phyloP scores from a whole-genome alignment of 306 rosid genomes.

The Canavalia ensiformis region DNA sequence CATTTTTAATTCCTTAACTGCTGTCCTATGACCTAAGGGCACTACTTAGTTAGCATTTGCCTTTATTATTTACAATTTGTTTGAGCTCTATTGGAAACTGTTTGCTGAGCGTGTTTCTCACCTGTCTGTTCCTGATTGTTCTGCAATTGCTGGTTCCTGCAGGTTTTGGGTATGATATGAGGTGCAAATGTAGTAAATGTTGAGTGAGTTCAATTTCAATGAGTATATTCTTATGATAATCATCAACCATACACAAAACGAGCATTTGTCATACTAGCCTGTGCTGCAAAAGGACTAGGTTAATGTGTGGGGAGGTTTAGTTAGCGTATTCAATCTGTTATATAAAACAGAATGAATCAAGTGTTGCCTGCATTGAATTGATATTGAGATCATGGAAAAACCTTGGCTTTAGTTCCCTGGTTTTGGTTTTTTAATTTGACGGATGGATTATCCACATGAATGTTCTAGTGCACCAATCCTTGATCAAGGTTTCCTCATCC shows the following conservation, averaged over 20 bases:
- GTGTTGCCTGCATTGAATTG: conserved; percentile 1
- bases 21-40: too few species aligned
- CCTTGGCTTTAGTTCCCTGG: neutral
- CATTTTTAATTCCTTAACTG: too few species aligned
- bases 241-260: neutral
- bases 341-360: neutral
- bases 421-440: conserved; percentile 11
- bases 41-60: neutral
- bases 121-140: conserved; percentile 1
- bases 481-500: conserved; percentile 7
- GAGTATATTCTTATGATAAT: neutral
- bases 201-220: neutral
- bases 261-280: neutral
- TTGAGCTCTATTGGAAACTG: conserved; percentile 13
- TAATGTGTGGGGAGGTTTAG: neutral
- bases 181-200: neutral
- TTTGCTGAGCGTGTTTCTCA: conserved; percentile 8
- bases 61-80: neutral
- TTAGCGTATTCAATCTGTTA: neutral
- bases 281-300: neutral
- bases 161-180: neutral
- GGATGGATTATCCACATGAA: neutral
- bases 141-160: neutral
- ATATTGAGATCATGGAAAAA: neutral
- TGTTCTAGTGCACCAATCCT: neutral